Conservation (phyloP, 2,329 filamentous ascomycete species). For the Aspergillus texensis region DNA sequence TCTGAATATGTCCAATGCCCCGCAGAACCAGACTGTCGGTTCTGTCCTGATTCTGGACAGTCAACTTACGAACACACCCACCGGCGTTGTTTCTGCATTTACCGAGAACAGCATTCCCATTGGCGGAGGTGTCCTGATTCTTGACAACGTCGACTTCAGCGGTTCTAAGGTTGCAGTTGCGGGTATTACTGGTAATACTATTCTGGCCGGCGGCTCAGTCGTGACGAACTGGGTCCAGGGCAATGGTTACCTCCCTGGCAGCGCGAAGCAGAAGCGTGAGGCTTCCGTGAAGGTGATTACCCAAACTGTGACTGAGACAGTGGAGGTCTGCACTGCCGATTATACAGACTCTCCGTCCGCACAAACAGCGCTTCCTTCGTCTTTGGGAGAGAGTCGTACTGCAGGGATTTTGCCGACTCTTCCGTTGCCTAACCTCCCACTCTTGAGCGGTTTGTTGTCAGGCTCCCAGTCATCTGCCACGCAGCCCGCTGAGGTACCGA, state of each 20-base stretch:
- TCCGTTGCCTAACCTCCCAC: neutral
- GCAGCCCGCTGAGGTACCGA: neutral
- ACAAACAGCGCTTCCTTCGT: conserved; percentile 5
- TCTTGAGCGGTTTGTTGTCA: conserved; percentile 13
- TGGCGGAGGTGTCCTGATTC: conserved; percentile 78
- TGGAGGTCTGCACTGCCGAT: conserved; percentile 25
- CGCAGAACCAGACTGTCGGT: conserved; percentile 72
- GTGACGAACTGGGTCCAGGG: conserved; percentile 80
- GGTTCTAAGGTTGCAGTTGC: conserved; percentile 70
- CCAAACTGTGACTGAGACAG: conserved; percentile 18
- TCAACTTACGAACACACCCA: conserved; percentile 71
- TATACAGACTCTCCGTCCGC: conserved; percentile 6
- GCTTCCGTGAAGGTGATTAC: conserved; percentile 20
- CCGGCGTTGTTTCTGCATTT: conserved; percentile 78
- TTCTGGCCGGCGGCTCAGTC: conserved; percentile 71
- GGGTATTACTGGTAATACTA: conserved; percentile 55
- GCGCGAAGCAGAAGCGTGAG: conserved; percentile 30
- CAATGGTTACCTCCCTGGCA: conserved; percentile 61
- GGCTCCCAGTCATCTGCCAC: conserved; percentile 2
- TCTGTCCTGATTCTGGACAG: conserved; percentile 84
- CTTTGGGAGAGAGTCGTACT: neutral
- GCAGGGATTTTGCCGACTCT: neutral
- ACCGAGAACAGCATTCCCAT: conserved; percentile 60
- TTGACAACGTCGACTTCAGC: conserved; percentile 88
- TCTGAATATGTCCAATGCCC: conserved; percentile 74